Base-by-base conservation (phyloP, 306 rosid genomes). In the Quercus agrifolia region DNA sequence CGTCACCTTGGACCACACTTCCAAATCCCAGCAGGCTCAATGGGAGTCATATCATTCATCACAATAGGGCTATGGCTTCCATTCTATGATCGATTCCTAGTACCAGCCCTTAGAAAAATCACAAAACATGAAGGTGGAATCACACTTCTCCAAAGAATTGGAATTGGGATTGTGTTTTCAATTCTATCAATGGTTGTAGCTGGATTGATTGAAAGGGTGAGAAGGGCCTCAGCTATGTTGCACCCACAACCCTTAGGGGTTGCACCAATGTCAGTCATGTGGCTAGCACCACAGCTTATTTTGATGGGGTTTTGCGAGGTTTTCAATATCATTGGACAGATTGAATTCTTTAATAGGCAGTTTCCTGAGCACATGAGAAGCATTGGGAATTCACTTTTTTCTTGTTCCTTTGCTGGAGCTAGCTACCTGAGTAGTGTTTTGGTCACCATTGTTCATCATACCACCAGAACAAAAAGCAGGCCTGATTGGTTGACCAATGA, bases 311-410 rank as follows among this genome's bases (percentile, higher is more conserved):
- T 93, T 0, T 93, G 85, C 13, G 94, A 93, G 74, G 91, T 90
- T 0, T 91, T 93, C 61, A 86, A 79, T 19, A 31, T 85, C 0
- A 88, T 93, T 54, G 98, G 89, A 44, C 82, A 84, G 21, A 80
- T 90, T 54, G 97, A 93, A 73, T 93, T 93, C 57, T 90, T 78
- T 73, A 91, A 90, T 52, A 74, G 71, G 76, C 90, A 93, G 71
- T 90, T 90, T 49, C 94, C 98, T 0, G 94, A 90, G 1, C 87
- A 88, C 69, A 87, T 91, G 91, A 90, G 90, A 17, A 91, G 97
- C 54, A 71, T 88, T 19, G 94, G 92, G 0, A 94, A 92, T 70
- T 76, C 97, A 1, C 85, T 92, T 5, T 74, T 91, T 66, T 86
- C 89, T 0, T 84, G 90, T n/a, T 73, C 92, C 2, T 80, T 88